phyloP scores from a whole-genome alignment of 306 rosid species.

The Canavalia gladiata region DNA sequence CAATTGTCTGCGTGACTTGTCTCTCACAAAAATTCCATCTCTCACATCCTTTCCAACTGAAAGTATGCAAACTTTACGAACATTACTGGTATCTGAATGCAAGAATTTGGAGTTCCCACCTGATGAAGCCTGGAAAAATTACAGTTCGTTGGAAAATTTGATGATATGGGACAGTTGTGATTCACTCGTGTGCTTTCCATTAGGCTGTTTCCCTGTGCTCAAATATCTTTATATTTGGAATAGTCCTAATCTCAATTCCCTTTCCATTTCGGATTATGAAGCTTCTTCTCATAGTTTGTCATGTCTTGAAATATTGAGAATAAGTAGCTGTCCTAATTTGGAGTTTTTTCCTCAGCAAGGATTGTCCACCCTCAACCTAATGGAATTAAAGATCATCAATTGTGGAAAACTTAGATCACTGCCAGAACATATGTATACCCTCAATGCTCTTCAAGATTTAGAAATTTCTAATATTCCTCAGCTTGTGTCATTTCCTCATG shows the following conservation, averaged over 20 bases:
- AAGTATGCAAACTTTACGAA: neutral
- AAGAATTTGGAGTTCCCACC: conserved; percentile 24
- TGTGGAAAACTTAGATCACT: conserved; percentile 33
- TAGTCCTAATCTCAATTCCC: conserved; percentile 1
- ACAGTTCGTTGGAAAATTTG: conserved; percentile 20
- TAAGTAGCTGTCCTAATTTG: conserved; percentile 1
- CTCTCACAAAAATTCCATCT: neutral
- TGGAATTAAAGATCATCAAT: neutral
- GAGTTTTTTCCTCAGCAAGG: conserved; percentile 32
- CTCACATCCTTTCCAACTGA: conserved; percentile 11
- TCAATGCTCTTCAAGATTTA: conserved; percentile 13
- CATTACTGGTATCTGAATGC: neutral
- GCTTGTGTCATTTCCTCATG: conserved; percentile 14
- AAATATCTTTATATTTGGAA: conserved; percentile 27
- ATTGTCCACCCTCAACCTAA: conserved; percentile 14
- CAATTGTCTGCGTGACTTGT: conserved; percentile 2
- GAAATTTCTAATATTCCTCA: conserved; percentile 10
- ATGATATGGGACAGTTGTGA: conserved; percentile 23
- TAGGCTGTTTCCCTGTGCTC: conserved; percentile 20
- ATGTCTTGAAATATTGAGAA: neutral
- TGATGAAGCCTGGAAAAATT: conserved; percentile 20
- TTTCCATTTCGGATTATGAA: neutral
- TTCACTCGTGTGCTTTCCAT: conserved; percentile 4
- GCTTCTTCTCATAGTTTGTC: neutral
- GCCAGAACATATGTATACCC: conserved; percentile 1